Conservation (phyloP, 768 basidiomycete genomes). For the Sistotremastrum suecicum region DNA sequence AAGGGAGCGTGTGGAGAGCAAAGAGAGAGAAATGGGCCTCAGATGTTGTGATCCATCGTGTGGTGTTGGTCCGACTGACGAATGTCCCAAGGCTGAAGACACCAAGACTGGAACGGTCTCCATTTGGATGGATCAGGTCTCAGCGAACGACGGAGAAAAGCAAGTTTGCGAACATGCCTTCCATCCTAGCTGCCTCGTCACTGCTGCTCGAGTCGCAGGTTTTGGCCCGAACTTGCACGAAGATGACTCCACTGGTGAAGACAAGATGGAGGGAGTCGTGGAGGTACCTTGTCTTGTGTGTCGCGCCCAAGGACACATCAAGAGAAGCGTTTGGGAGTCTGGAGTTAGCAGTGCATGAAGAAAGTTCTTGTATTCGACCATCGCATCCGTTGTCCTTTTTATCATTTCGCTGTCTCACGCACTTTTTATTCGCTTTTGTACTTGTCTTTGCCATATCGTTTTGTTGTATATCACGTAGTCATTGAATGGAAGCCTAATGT, state of each 20-base stretch:
- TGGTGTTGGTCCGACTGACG: conserved; percentile 62
- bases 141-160: conserved; percentile 9
- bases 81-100: conserved; percentile 36
- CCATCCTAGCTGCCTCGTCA: conserved; percentile 61
- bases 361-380: no score
- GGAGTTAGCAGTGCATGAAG: conserved; percentile 16
- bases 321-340: conserved; percentile 45
- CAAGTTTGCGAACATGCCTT: conserved; percentile 51
- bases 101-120: conserved; percentile 13
- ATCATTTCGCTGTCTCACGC: no score
- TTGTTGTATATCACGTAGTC: no score
- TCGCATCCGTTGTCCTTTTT: no score
- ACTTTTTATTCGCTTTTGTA: no score
- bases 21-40: conserved; percentile 58
- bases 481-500: no score
- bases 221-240: conserved; percentile 25
- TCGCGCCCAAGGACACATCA: conserved; percentile 44
- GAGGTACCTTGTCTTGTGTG: conserved; percentile 71
- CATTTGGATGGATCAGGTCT: conserved; percentile 7
- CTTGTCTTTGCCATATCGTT: no score
- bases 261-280: conserved; percentile 23
- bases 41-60: conserved; percentile 63
- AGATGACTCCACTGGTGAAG: conserved; percentile 12
- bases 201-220: conserved; percentile 48
- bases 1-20: conserved; percentile 57